These are phyloP conservation scores for Gossypium schwendimanii DNA, from an alignment of 441 rosid species.

Conservation along the genomic window DNA sequence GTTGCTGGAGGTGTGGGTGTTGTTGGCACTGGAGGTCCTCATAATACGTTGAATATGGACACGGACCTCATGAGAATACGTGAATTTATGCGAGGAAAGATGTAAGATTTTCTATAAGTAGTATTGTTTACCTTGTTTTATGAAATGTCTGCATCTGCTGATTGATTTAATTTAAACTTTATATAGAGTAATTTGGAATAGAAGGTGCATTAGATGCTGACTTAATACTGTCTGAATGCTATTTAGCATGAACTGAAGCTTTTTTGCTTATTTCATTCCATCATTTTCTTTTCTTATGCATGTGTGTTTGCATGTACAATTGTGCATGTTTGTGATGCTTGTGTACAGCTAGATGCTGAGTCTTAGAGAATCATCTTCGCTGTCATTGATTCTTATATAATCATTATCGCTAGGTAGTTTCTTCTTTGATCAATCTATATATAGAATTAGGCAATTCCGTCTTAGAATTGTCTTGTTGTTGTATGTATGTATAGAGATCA, in stretches of 20 bases:
- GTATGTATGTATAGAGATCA: background rate
- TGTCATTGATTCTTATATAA: background rate
- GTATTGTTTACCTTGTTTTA: background rate
- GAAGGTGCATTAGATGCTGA: background rate
- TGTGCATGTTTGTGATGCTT: background rate
- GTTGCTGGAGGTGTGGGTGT: conserved; percentile 25
- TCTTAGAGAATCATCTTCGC: background rate
- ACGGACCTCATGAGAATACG: conserved; percentile 50
- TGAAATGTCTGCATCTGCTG: background rate
- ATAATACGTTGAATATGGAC: conserved; percentile 23
- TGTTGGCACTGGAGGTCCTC: conserved; percentile 25
- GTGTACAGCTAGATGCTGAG: background rate
- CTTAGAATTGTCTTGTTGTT: background rate
- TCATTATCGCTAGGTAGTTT: background rate
- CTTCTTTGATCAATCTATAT: background rate
- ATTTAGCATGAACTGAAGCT: background rate
- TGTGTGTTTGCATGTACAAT: too few relatives aligned
- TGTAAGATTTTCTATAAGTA: conserved; percentile 40
- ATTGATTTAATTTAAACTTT: conserved; percentile 16
- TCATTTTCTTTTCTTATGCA: background rate
- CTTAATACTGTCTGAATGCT: conserved; percentile 2
- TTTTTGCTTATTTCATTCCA: background rate
- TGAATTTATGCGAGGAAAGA: conserved; percentile 39
- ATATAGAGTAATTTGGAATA: background rate
- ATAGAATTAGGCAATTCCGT: background rate